Evolutionary conservation across 441 rosid genomes (phyloP), one percentile per base, ranked within the genome.

Genomic region (Mallotus repandus): DNA sequence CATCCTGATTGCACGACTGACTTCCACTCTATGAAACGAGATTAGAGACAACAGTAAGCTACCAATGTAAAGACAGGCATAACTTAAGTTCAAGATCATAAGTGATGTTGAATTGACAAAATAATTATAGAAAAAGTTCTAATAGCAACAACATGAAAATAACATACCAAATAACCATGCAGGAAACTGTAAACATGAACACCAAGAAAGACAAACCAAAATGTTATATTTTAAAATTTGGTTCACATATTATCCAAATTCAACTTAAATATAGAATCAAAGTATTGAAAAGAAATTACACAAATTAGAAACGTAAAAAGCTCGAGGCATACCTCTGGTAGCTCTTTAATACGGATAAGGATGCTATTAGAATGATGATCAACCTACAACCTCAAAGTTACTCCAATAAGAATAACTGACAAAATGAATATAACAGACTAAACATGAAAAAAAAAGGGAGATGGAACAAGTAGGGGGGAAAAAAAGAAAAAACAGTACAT

Each of bases 281-380:
- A 32, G 7, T 16, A 46, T n/a, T 18, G 19, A 69, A 68, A 18
- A 53, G 71, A 68, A 54, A 68, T 32, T 29, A 29, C 16, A 12
- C 5, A 63, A 25, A 53, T 53, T 3, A 22, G 21, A 38, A 11
- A 29, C 1, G 32, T 29, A 29, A 29, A 25, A 29, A 29, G 32
- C 32, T 29, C 32, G 3, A 29, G 32, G 32, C 55, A 64, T 64
- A 65, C 76, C 76, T 73, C 62, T 16, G 76, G 76, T 55, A 64
- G 63, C 29, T 65, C 76, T 65, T 73, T 73, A 73, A 73, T 73
- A 41, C 63, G 63, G 65, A 73, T 73, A 54, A 72, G 69, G 15
- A 10, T 7, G 58, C 52, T 21, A 22, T 64, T 48, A 64, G 69
- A 52, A 15, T 8, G 43, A 57, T 45, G 13, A 65, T 13, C 56